Percentiles rank a stretch among this genome's conserved stretches.
Evolutionary conservation across 805 yeast species (phyloP).

Genomic region (Pachysolen tannophilus): DNA sequence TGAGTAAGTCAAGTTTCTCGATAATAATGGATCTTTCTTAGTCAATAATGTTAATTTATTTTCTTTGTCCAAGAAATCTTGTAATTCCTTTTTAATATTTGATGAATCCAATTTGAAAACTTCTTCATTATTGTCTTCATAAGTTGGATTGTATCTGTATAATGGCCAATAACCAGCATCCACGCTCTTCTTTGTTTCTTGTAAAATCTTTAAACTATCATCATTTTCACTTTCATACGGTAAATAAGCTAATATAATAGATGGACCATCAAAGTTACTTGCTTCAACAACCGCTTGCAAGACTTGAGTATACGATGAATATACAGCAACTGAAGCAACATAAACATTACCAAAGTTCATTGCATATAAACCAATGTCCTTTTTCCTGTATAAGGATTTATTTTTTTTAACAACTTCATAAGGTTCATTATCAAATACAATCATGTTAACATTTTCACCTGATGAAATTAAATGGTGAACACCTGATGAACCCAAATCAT

Average conservation of each 20-base stretch:
- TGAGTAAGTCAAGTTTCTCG: conserved; percentile 59
- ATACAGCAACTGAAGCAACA: conserved; percentile 91
- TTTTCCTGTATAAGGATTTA: conserved; percentile 54
- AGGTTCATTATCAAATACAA: conserved; percentile 84
- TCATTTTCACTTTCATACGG: conserved; percentile 65
- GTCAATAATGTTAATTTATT: conserved; percentile 78
- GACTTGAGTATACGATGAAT: conserved; percentile 89
- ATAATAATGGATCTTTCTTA: conserved; percentile 61
- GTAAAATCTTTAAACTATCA: conserved; percentile 64
- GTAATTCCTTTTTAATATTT: conserved; percentile 65
- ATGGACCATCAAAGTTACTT: conserved; percentile 82
- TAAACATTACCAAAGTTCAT: conserved; percentile 87
- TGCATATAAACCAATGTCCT: conserved; percentile 90
- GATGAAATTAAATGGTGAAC: conserved; percentile 77
- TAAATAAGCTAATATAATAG: conserved; percentile 82
- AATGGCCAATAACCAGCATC: conserved; percentile 97
- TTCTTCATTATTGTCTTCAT: conserved; percentile 39
- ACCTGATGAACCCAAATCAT: conserved; percentile 87
- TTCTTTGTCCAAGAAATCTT: conserved; percentile 80
- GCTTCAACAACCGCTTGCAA: conserved; percentile 87
- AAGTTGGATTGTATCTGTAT: conserved; percentile 72
- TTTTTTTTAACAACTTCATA: conserved; percentile 30
- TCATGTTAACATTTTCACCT: conserved; percentile 71
- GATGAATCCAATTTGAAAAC: conserved; percentile 79
- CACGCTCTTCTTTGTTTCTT: conserved; percentile 83